A percentile compares a stretch with the other conserved stretches of the same genome.
Conservation (phyloP, 371 early-diverging fungal species). For the Mucor saturninus region DNA sequence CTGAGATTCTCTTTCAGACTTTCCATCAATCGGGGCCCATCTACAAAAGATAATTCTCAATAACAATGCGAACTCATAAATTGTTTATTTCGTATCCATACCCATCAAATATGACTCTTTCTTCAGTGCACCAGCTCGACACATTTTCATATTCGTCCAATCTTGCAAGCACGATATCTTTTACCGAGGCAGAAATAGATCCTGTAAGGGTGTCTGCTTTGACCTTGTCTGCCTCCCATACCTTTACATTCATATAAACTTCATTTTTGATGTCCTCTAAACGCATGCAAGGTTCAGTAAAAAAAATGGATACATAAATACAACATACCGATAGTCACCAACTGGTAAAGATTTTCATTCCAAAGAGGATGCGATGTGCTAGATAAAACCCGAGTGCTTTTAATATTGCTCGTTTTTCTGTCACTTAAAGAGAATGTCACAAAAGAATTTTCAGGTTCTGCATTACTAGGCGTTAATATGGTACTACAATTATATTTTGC, state of each 20-base stretch:
- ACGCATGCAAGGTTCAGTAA: neutral
- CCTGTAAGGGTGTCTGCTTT: conserved; percentile 38
- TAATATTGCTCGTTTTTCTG: conserved; percentile 10
- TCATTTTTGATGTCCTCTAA: conserved; percentile 37
- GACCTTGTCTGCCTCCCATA: conserved; percentile 44
- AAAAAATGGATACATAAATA: neutral
- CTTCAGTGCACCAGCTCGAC: conserved; percentile 26
- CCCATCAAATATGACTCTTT: conserved; percentile 39
- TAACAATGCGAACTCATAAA: neutral
- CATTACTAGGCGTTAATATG: too few species aligned
- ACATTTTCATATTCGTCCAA: conserved; percentile 32
- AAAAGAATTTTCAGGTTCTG: conserved; percentile 39
- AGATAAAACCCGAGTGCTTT: conserved; percentile 38
- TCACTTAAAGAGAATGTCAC: conserved; percentile 31
- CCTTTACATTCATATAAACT: conserved; percentile 32
- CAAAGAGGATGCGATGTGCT: conserved; percentile 40
- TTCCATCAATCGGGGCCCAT: conserved; percentile 39
- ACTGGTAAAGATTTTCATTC: conserved; percentile 36
- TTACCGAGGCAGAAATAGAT: conserved; percentile 29
- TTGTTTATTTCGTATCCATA: neutral
- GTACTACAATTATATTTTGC: too few species aligned
- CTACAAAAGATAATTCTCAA: conserved; percentile 2
- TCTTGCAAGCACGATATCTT: conserved; percentile 29
- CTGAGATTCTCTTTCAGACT: conserved; percentile 23
- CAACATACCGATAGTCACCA: conserved; percentile 29